Base-by-base conservation (phyloP, 2,329 filamentous ascomycete genomes). In the Chrysosporium queenslandicum region DNA sequence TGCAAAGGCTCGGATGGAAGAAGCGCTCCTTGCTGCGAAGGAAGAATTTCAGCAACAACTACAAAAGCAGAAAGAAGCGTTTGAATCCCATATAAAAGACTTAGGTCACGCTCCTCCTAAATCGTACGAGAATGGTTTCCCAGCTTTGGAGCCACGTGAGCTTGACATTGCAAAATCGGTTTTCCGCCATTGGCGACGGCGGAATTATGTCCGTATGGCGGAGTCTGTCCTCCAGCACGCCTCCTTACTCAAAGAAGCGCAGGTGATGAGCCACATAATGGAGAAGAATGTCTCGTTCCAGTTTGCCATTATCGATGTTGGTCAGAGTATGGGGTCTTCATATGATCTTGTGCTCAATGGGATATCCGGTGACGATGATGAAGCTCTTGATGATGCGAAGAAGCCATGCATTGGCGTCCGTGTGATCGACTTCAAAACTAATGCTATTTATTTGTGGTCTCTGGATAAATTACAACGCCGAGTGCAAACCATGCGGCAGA, bases 281-380 rank as follows among this genome's bases (percentile, higher is more conserved):
- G 87, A 92, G 60, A 92, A 96, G 66, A 82, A 82, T 58, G 86
- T 96, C 7, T 84, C 91, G 18, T 97, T 98, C 66, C 92, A 98
- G 67, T 98, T 97, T 65, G 85, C 87, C 11, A 83, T 96, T 52
- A 82, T 97, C 29, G 91, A 96, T 61, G 75, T 85, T 57, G 92
- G 92, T 1, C 90, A 98, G 63, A 83, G 82, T 20, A 78, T 94
- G 59, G 90, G 86, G 60, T 98, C 92, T 2, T 94, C 90, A 0
- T 98, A 98, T 69, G 92, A 98, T 67, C 85, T 98, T 70, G 89
- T 97, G 2, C 76, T 98, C 39, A 95, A 94, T 62, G 91, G 88
- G 18, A 82, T 96, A 39, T 85, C 86, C 0, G 82, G 84, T 8
- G 91, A 97, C 66, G 88, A 91, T 21, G 90, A 95, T 62, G 74